phyloP scores from a whole-genome alignment of 208 protist species.

The Leishmania guyanensis region DNA sequence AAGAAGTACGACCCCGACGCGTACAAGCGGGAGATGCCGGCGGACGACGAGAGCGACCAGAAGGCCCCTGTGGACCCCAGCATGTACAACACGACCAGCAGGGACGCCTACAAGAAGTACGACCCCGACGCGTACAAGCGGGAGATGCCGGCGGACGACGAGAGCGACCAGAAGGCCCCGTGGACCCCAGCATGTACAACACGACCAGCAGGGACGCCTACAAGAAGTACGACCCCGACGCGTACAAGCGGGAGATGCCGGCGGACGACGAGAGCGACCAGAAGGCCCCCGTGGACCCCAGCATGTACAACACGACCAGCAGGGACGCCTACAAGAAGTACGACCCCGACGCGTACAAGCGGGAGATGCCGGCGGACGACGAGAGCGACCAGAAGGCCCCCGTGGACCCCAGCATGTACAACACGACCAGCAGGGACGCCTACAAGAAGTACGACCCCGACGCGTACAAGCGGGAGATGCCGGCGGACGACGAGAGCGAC shows the following conservation, averaged over 20 bases:
- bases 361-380: background rate
- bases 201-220: slow-evolving; percentile 4
- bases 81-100: slow-evolving; percentile 51
- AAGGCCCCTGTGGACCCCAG: slow-evolving; percentile 27
- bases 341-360: slow-evolving; percentile 22
- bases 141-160: too few relatives aligned
- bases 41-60: background rate
- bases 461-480: slow-evolving; percentile 32
- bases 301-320: slow-evolving; percentile 21
- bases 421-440: slow-evolving; percentile 40
- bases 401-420: slow-evolving; percentile 46
- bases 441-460: slow-evolving; percentile 40
- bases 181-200: slow-evolving; percentile 34
- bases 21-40: slow-evolving; percentile 5
- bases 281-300: slow-evolving; percentile 18
- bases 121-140: background rate
- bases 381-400: background rate
- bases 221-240: slow-evolving; percentile 27
- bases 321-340: slow-evolving; percentile 19
- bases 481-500: background rate
- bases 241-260: slow-evolving; percentile 15
- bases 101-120: slow-evolving; percentile 3
- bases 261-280: background rate
- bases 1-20: background rate
- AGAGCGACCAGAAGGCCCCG: background rate